Percentiles rank a stretch among this genome's conserved stretches.
Conservation (phyloP, 768 basidiomycete species). For the Suillus paluster region DNA sequence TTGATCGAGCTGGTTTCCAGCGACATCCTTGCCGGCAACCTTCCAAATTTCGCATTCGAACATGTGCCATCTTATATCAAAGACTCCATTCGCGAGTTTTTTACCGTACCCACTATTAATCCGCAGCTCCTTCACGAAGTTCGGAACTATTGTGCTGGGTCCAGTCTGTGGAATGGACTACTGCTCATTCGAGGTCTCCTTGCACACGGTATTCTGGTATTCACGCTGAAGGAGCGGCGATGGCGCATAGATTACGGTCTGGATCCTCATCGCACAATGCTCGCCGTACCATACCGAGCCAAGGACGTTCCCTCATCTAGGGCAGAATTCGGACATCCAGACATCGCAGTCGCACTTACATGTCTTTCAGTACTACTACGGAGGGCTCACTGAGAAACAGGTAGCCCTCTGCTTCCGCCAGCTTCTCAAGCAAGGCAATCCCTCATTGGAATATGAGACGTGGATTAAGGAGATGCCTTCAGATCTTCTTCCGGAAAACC, state of each 20-base stretch:
- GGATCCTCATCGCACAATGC: conserved; percentile 43
- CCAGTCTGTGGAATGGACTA: conserved; percentile 38
- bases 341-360: conserved; percentile 49
- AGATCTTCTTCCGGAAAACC: conserved; percentile 29
- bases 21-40: conserved; percentile 23
- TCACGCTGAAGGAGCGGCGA: conserved; percentile 41
- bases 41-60: conserved; percentile 23
- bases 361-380: conserved; percentile 55
- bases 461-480: conserved; percentile 36
- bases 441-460: conserved; percentile 42
- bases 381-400: conserved; percentile 45
- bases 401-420: conserved; percentile 41
- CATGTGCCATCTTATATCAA: conserved; percentile 21
- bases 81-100: conserved; percentile 24
- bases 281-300: conserved; percentile 57
- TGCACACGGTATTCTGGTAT: conserved; percentile 43
- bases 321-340: conserved; percentile 59
- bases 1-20: neutral
- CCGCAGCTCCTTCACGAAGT: conserved; percentile 1
- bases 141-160: conserved; percentile 16
- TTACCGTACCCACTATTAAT: conserved; percentile 20
- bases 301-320: conserved; percentile 51
- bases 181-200: conserved; percentile 52
- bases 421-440: conserved; percentile 46
- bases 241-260: conserved; percentile 61